Percentiles rank a stretch among this genome's conserved stretches.
Evolutionary conservation across 495 filamentous ascomycete species (phyloP).

Genomic region (Geopyxis carbonaria): DNA sequence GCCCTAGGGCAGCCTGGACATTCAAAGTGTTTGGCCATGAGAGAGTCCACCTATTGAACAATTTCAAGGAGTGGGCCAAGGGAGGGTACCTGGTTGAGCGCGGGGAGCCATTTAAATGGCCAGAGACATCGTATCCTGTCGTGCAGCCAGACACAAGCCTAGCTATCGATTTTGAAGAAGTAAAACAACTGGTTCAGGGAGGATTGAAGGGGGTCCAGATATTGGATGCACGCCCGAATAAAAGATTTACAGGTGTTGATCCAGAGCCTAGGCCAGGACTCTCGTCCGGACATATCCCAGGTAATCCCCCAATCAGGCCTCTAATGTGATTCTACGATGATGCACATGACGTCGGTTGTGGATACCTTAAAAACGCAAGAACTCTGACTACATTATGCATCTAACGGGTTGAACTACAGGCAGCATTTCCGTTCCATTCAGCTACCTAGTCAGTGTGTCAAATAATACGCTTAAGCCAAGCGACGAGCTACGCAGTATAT

Average conservation of each 20-base stretch:
- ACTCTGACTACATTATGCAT: too few species aligned
- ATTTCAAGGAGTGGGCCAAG: constrained; percentile 79
- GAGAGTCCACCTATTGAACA: constrained; percentile 82
- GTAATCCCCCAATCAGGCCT: too few species aligned
- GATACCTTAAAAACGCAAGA: too few species aligned
- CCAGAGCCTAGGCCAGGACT: constrained; percentile 72
- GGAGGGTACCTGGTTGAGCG: constrained; percentile 63
- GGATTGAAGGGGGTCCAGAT: constrained; percentile 69
- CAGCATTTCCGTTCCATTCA: constrained; percentile 66
- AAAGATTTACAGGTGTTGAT: constrained; percentile 64
- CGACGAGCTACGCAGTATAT: constrained; percentile 55
- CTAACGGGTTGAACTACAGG: constrained; percentile 2
- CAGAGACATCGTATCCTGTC: constrained; percentile 39
- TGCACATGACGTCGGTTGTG: too few species aligned
- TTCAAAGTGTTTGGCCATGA: constrained; percentile 76
- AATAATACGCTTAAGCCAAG: constrained; percentile 64
- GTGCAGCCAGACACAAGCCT: constrained; percentile 31
- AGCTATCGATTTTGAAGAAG: constrained; percentile 51
- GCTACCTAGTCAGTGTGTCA: constrained; percentile 59
- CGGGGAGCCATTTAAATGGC: constrained; percentile 28
- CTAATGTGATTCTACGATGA: neutral
- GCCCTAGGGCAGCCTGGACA: constrained; percentile 86
- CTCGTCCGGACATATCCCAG: constrained; percentile 82
- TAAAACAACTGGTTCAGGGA: constrained; percentile 60
- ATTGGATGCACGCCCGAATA: constrained; percentile 67